Conservation (phyloP, 2,329 filamentous ascomycete genomes). For the Epichloe elymi region DNA sequence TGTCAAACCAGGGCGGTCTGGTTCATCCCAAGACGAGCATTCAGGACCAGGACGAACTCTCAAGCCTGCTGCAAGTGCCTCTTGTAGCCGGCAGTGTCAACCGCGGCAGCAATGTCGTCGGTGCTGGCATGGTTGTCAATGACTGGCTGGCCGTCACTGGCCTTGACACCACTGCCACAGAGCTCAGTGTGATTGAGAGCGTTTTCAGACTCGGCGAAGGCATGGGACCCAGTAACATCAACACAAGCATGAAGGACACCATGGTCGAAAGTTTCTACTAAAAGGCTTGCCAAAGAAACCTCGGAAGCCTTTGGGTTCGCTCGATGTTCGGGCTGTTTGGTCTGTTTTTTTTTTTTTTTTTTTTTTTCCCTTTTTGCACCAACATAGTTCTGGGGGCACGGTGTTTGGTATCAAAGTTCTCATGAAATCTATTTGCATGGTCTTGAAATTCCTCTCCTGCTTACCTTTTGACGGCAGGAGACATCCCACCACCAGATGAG, state of each 20-base stretch:
- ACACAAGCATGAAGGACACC: conserved; percentile 82
- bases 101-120: conserved; percentile 85
- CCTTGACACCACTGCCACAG: conserved; percentile 90
- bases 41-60: conserved; percentile 96
- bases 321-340: neutral
- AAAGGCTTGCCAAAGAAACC: conserved; percentile 11
- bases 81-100: conserved; percentile 92
- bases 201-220: conserved; percentile 93
- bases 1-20: conserved; percentile 91
- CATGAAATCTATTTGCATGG: neutral
- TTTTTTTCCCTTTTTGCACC: neutral
- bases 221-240: conserved; percentile 62
- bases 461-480: conserved; percentile 3
- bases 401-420: conserved; percentile 6
- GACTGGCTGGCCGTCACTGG: conserved; percentile 95
- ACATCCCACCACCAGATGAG: neutral
- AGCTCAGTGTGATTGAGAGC: conserved; percentile 89
- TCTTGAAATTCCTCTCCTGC: neutral
- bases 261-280: conserved; percentile 99
- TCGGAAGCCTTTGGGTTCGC: conserved; percentile 5
- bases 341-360: neutral
- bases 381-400: conserved; percentile 2
- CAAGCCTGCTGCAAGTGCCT: conserved; percentile 83
- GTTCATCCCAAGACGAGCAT: conserved; percentile 96
- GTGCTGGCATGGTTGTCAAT: conserved; percentile 49